phyloP scores from a whole-genome alignment of 2,329 filamentous ascomycete genomes.

The Monosporascus sp. region DNA sequence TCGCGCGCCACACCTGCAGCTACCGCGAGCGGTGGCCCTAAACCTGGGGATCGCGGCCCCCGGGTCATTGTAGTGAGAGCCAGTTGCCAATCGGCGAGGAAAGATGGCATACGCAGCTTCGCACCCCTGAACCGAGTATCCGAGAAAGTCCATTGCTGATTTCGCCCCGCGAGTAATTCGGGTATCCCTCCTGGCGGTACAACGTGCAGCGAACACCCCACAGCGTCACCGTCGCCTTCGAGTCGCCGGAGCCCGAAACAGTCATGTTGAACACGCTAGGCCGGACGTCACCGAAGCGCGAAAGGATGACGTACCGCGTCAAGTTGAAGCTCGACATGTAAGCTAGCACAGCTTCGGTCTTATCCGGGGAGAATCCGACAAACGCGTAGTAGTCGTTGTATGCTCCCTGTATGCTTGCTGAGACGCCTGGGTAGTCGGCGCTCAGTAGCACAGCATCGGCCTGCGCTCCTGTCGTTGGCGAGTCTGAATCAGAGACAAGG shows the following conservation, averaged over 20 bases:
- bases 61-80: background rate
- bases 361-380: background rate
- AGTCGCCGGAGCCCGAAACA: background rate
- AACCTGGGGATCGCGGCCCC: background rate
- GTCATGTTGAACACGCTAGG: background rate
- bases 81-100: background rate
- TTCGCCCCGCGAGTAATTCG: background rate
- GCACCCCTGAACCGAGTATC: background rate
- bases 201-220: background rate
- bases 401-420: background rate
- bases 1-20: background rate
- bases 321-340: background rate
- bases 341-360: background rate
- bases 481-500: background rate
- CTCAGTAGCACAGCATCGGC: background rate
- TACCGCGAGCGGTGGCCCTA: background rate
- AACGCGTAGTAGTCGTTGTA: background rate
- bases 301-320: background rate
- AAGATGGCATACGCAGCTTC: background rate
- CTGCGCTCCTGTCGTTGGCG: background rate
- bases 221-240: background rate
- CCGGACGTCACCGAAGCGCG: background rate
- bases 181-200: background rate
- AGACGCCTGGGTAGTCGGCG: background rate
- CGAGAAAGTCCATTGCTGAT: background rate